Evolutionary conservation across 768 basidiomycete species (phyloP), one percentile per base, ranked within the genome.

Genomic region (Phanerochaete sordida): DNA sequence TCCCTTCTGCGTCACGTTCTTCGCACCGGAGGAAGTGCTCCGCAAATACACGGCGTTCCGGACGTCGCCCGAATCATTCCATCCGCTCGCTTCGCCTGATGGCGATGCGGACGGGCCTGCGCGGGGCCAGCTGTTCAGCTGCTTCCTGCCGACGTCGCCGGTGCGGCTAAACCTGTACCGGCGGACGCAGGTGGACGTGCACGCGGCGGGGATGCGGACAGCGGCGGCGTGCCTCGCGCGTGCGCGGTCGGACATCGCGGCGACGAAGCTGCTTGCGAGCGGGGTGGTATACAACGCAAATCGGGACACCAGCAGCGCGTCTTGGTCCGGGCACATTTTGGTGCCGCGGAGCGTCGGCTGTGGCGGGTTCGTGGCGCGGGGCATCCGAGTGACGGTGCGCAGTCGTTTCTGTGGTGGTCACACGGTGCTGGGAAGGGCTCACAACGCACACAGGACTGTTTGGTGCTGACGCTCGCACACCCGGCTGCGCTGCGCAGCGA

Each of bases 241-340:
- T 45, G 62, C 51, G 27, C 39, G 45, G 4, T 53, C 55, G 24
- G 57, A 68, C 30, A 60, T 67, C 30, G 28, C 27, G 9, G 28
- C 59, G 6, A 47, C 54, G 16, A 63, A 60, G 49, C 30, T 27
- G 28, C 37, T 69, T n/a, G 68, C 63, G 13, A 62, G 64, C 16
- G 70, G 69, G 19, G 57, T 59, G 12, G 57, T 69, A 23, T 63
- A 69, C 57, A 59, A 46, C 53, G 56, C 57, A 33, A 64, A 50
- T 30, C 56, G 62, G n/a, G 56, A 51, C 28, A 11, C 39, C 11
- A 60, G 45, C 33, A 62, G 62, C 12, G 37, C 69, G 19, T 64
- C 65, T 23, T 71, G 70, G 70, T 62, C 70, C 6, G 69, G 70
- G 4, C 57, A 62, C 46, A 62, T 71, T 55, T 59, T 59, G 26